Evolutionary conservation across 2,329 filamentous ascomycete genomes (phyloP).

Genomic region (Didymella arachidicola): DNA sequence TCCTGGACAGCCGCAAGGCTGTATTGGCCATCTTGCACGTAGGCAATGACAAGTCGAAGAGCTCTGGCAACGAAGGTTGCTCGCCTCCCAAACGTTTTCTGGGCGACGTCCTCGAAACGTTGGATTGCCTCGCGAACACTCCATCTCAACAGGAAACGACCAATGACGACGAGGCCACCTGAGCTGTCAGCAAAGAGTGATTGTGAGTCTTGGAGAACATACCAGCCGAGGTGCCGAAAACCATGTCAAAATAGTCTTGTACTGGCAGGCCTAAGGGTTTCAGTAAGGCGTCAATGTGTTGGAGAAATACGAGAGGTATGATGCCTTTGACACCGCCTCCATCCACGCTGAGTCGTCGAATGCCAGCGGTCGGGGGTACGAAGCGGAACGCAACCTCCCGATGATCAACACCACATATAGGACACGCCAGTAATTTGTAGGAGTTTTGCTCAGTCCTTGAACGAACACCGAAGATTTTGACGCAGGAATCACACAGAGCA

Average conservation of each 20-base stretch:
- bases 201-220: neutral
- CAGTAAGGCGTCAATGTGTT: conserved; percentile 19
- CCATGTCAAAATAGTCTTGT: neutral
- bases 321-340: conserved; percentile 26
- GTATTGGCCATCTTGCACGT: conserved; percentile 37
- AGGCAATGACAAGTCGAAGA: conserved; percentile 31
- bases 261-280: conserved; percentile 9
- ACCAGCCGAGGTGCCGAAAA: neutral
- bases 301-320: conserved; percentile 24
- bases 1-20: conserved; percentile 33
- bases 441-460: neutral
- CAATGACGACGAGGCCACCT: neutral
- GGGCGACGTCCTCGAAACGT: neutral
- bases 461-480: conserved; percentile 14
- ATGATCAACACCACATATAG: conserved; percentile 22
- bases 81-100: neutral
- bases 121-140: neutral
- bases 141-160: neutral
- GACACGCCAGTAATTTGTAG: neutral
- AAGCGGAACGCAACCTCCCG: conserved; percentile 17
- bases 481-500: conserved; percentile 23
- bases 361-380: conserved; percentile 24
- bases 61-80: conserved; percentile 5
- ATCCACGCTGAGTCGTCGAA: conserved; percentile 24
- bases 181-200: neutral